A percentile compares a stretch with the other conserved stretches of the same genome.
These are phyloP conservation scores for Pseudonitzschia pungens DNA, from an alignment of 108 stramenopile genomes.

Conservation along the genomic window DNA sequence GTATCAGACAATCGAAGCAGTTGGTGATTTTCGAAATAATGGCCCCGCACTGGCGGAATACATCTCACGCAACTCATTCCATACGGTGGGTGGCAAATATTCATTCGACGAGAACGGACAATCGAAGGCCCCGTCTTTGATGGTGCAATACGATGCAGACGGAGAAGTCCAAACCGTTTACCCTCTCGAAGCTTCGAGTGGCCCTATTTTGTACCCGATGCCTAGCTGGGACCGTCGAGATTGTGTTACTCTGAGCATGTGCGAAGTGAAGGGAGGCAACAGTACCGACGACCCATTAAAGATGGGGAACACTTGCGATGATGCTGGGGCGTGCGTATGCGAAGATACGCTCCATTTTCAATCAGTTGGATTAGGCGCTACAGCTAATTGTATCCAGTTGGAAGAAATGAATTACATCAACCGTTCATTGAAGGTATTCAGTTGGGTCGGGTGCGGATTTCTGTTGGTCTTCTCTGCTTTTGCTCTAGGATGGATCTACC, in stretches of 20 bases:
- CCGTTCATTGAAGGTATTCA: background rate
- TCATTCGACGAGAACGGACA: conserved; percentile 33
- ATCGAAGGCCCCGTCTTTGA: conserved; percentile 6
- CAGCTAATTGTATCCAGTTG: conserved; percentile 5
- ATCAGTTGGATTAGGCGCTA: conserved; percentile 8
- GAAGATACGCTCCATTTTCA: conserved; percentile 1
- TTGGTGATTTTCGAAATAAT: background rate
- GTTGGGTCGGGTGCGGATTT: conserved; percentile 4
- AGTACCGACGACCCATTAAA: background rate
- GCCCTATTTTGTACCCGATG: conserved; percentile 34
- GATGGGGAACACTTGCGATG: background rate
- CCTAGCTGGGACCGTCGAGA: conserved; percentile 35
- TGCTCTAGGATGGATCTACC: conserved; percentile 19
- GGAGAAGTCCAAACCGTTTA: conserved; percentile 22
- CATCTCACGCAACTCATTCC: conserved; percentile 2
- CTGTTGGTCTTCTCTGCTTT: background rate
- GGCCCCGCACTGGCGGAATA: background rate
- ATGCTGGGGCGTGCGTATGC: conserved; percentile 5
- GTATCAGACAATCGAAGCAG: conserved; percentile 25
- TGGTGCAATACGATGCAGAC: conserved; percentile 24
- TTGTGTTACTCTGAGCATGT: conserved; percentile 16
- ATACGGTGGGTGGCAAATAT: conserved; percentile 26
- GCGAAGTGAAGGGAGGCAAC: conserved; percentile 5
- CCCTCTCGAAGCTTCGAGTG: conserved; percentile 16
- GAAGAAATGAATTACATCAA: conserved; percentile 32